Conservation (phyloP, 2,329 filamentous ascomycete species). For the Xylaria polymorpha region DNA sequence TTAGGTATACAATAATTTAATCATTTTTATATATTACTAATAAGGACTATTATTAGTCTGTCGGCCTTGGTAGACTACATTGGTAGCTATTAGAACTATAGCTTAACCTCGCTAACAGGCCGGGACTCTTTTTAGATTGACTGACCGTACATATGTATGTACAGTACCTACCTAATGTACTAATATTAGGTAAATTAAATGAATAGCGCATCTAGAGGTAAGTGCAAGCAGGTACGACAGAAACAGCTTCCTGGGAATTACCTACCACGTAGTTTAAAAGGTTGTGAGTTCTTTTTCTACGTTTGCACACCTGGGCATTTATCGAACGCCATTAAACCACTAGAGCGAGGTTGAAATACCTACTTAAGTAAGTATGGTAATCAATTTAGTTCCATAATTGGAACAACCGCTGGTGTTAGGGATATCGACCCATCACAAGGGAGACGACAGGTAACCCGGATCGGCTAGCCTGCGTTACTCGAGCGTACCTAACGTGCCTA, state of each 20-base stretch:
- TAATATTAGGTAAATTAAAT: not conserved
- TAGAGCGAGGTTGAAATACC: not conserved
- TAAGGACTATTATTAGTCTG: too few species aligned
- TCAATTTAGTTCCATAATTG: slow-evolving; percentile 37
- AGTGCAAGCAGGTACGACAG: not conserved
- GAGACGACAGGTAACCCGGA: slow-evolving; percentile 1
- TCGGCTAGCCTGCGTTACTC: not conserved
- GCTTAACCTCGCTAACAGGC: too few species aligned
- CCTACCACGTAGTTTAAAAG: not conserved
- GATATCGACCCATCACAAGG: slow-evolving; percentile 16
- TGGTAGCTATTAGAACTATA: too few species aligned
- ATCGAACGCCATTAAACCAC: not conserved
- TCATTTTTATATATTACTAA: too few species aligned
- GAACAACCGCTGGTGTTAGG: slow-evolving; percentile 28
- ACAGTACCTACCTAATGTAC: too few species aligned
- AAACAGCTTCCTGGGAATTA: not conserved
- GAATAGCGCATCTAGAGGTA: not conserved
- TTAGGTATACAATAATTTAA: too few species aligned
- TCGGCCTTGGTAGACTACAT: too few species aligned
- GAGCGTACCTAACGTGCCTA: not conserved
- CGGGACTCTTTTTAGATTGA: too few species aligned
- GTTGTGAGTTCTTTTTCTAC: not conserved
- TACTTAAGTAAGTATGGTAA: not conserved
- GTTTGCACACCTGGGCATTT: not conserved
- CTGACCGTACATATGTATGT: too few species aligned